Percentiles rank a stretch among this genome's conserved stretches.
phyloP scores from a whole-genome alignment of 169 alveolate genomes.

The Cryptosporidium parvum region DNA sequence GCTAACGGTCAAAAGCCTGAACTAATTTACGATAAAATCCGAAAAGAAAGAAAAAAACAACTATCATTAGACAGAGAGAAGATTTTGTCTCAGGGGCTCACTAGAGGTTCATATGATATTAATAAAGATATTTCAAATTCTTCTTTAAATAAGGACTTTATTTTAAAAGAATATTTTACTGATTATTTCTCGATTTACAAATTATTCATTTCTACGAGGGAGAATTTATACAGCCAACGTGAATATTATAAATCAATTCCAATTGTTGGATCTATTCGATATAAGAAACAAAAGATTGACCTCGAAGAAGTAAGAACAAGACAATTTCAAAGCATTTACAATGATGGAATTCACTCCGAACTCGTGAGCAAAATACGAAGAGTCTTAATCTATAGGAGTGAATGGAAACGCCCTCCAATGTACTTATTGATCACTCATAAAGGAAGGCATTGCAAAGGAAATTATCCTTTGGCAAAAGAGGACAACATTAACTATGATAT shows the following conservation, averaged over 20 bases:
- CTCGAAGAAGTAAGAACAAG: constrained; percentile 43
- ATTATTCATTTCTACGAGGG: constrained; percentile 28
- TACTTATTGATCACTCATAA: constrained; percentile 30
- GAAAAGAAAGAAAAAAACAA: neutral
- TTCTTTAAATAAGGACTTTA: neutral
- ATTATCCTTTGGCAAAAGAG: constrained; percentile 53
- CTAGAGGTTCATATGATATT: neutral
- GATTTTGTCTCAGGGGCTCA: constrained; percentile 30
- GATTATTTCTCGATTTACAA: constrained; percentile 8
- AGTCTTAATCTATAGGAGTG: constrained; percentile 66
- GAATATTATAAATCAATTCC: constrained; percentile 57
- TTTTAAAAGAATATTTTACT: neutral
- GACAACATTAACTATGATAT: constrained; percentile 57
- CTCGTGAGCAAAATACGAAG: constrained; percentile 9
- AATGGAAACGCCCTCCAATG: constrained; percentile 75
- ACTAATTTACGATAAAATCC: neutral
- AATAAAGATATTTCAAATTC: neutral
- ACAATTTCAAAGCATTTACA: constrained; percentile 63
- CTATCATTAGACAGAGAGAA: neutral
- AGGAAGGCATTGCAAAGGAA: constrained; percentile 55
- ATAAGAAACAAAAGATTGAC: constrained; percentile 37
- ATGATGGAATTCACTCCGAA: constrained; percentile 27
- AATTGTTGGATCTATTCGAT: constrained; percentile 25
- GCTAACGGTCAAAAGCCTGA: neutral
- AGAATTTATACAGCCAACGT: neutral